Base-by-base conservation (phyloP, 805 yeast species). In the Ogataea salicorniae region DNA sequence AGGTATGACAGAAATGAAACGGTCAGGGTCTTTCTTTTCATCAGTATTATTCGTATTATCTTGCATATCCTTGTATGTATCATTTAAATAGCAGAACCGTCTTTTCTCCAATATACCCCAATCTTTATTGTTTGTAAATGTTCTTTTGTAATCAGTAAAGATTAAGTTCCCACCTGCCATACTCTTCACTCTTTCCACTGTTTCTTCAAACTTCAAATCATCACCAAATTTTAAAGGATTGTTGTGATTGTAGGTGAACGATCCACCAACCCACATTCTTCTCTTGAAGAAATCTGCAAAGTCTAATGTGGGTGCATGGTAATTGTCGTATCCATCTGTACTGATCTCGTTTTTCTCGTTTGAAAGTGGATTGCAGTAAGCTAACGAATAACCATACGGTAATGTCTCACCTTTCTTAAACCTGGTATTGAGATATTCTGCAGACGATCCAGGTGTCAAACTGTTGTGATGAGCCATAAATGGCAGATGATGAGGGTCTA, bases 181-280 rank as follows among this genome's bases (percentile, higher is more conserved):
- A 18, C 45, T 29, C 47, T 76, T 69, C 3, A 75, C 71, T 14
- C 68, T 60, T 2, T 62, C 61, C 0, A 88, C 67, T 0, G 61
- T 63, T 57, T 90, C 97, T 6, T 54, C 55, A 56, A 94, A 84
- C 0, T 50, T 48, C 6, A 80, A 62, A 2, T 54, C 58, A 22
- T 64, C 67, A 6, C 75, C 75, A 39, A 70, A 68, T 17, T 29
- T 43, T 11, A 77, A 48, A 2, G 69, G 63, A 26, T 68, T 58
- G 1, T 50, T 51, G 2, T 51, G 50, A 34, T 61, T 51, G 52
- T 75, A 77, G 22, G 65, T 61, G 34, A 90, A 67, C 20, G 72
- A 64, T 2, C 97, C 97, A 33, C 83, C 79, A 0, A 77, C 81
- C 97, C 97, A 90, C 79, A 91, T 74, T 22, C 97, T 70, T 50